Conservation (phyloP, 495 filamentous ascomycete genomes). For the Monascus purpureus region DNA sequence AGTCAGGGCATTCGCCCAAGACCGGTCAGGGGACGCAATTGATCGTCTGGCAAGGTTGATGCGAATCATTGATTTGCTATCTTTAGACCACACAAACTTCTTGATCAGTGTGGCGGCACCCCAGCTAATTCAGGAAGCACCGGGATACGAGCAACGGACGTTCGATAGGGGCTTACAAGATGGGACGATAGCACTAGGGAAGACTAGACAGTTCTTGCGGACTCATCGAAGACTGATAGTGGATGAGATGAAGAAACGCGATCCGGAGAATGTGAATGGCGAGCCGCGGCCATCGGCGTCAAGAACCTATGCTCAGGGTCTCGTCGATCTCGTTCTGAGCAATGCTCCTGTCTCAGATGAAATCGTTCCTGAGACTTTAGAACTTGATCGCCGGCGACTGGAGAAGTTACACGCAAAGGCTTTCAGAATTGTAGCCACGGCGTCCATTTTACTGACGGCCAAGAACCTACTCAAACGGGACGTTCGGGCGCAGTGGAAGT, state of each 20-base stretch:
- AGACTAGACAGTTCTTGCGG: conserved; percentile 59
- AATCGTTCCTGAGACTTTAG: conserved; percentile 71
- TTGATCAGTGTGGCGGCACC: conserved; percentile 71
- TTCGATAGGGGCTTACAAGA: conserved; percentile 60
- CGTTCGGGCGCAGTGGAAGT: conserved; percentile 77
- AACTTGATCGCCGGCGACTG: conserved; percentile 62
- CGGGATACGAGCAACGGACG: conserved; percentile 62
- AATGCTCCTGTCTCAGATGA: conserved; percentile 39
- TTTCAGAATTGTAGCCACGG: conserved; percentile 64
- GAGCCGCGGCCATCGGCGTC: conserved; percentile 26
- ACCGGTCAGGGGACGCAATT: conserved; percentile 66
- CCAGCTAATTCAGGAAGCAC: conserved; percentile 64
- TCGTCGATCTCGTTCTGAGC: conserved; percentile 50
- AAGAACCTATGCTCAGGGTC: conserved; percentile 68
- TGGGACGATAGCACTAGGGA: conserved; percentile 41
- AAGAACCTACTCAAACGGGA: conserved; percentile 95
- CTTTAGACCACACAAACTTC: conserved; percentile 94
- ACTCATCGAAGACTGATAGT: conserved; percentile 52
- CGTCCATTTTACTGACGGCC: conserved; percentile 72
- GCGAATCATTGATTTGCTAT: conserved; percentile 75
- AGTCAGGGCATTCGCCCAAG: conserved; percentile 63
- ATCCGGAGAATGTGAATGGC: conserved; percentile 50
- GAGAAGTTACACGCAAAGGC: conserved; percentile 49
- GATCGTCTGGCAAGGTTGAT: conserved; percentile 72
- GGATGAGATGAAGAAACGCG: conserved; percentile 56